These are phyloP conservation scores for Papiliotrema nemorosa DNA, from an alignment of 1,284 basidiomycete species.

Conservation along the genomic window DNA sequence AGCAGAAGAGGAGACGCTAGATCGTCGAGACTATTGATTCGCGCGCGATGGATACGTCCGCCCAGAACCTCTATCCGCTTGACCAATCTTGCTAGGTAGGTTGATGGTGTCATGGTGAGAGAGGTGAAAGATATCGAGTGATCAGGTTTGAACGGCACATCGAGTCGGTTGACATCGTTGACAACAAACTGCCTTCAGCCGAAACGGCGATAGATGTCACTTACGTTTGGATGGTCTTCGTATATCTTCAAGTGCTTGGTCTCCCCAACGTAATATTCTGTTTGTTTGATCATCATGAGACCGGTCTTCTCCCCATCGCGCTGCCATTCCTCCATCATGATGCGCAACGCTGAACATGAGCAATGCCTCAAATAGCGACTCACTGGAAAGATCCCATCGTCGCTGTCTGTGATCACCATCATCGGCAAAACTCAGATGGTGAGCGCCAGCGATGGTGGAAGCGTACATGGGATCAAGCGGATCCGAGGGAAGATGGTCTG, in stretches of 20 bases:
- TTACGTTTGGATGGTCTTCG: constrained; percentile 45
- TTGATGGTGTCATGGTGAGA: constrained; percentile 44
- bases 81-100: constrained; percentile 38
- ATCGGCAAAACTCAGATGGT: constrained; percentile 48
- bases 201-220: constrained; percentile 3
- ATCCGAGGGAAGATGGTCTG: constrained; percentile 38
- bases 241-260: constrained; percentile 42
- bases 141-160: constrained; percentile 15
- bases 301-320: constrained; percentile 31
- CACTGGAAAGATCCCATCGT: constrained; percentile 38
- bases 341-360: constrained; percentile 30
- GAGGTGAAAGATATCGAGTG: constrained; percentile 46
- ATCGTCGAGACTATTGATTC: constrained; percentile 21
- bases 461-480: constrained; percentile 38
- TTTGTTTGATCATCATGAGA: constrained; percentile 42
- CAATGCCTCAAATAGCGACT: background rate
- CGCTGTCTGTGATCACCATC: constrained; percentile 38
- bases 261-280: constrained; percentile 39
- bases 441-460: constrained; percentile 42
- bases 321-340: constrained; percentile 38
- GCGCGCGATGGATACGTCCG: constrained; percentile 25
- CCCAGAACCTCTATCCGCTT: constrained; percentile 14
- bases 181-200: constrained; percentile 23
- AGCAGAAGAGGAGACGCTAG: constrained; percentile 12
- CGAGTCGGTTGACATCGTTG: constrained; percentile 4